phyloP scores from a whole-genome alignment of 1,139 yeast genomes.

The Hyphopichia khmerensis region DNA sequence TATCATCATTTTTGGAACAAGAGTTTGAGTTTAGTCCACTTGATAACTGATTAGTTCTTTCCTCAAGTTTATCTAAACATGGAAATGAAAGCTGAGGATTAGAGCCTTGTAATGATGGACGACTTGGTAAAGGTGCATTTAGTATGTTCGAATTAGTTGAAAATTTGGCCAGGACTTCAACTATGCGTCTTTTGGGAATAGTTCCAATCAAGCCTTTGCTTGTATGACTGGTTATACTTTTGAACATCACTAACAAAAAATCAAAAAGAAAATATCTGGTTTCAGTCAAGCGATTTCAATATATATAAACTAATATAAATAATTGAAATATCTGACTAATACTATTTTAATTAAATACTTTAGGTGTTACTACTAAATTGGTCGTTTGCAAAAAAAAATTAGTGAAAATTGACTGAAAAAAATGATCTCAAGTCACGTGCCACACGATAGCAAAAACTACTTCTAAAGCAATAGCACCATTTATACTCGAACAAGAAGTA shows the following conservation, averaged over 20 bases:
- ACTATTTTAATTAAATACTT: too few species aligned
- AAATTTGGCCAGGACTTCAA: not conserved
- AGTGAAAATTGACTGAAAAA: not conserved
- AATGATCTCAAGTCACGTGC: slow-evolving; percentile 2
- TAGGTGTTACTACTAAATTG: too few species aligned
- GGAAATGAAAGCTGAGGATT: slow-evolving; percentile 79
- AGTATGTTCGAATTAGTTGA: not conserved
- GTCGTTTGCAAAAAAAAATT: not conserved
- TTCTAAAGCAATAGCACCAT: too few species aligned
- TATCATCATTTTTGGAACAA: slow-evolving; percentile 18
- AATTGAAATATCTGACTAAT: too few species aligned
- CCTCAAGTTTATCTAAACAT: slow-evolving; percentile 76
- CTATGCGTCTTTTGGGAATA: not conserved
- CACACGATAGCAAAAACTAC: not conserved
- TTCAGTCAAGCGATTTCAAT: too few species aligned
- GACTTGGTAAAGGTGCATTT: not conserved
- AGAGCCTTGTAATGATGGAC: slow-evolving; percentile 20
- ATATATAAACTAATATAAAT: too few species aligned
- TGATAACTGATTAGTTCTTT: slow-evolving; percentile 49
- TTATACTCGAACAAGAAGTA: too few species aligned
- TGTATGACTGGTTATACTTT: not conserved
- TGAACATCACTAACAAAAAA: not conserved
- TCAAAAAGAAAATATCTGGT: too few species aligned
- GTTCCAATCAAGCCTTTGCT: not conserved
- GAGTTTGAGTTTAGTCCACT: slow-evolving; percentile 6